Percentiles rank a stretch among this genome's conserved stretches.
phyloP scores from a whole-genome alignment of 345 rosid species.

The Pseudoturritis turrita region DNA sequence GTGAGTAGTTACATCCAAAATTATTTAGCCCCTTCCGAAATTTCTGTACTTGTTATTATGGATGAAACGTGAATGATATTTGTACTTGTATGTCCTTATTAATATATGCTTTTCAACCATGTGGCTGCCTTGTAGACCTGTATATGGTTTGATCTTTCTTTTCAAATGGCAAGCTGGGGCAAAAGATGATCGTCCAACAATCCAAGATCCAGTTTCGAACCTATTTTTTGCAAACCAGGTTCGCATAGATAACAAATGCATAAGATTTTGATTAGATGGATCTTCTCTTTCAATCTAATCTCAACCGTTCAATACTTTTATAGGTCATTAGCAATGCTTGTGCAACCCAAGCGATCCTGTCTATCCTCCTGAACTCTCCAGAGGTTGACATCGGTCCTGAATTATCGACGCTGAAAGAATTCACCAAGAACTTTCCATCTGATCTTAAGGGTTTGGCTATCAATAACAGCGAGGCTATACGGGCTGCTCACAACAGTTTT shows the following conservation, averaged over 20 bases:
- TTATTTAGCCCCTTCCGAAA: neutral
- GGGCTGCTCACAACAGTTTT: slow-evolving; percentile 90
- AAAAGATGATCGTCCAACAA: slow-evolving; percentile 82
- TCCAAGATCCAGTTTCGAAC: slow-evolving; percentile 72
- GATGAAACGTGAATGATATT: neutral
- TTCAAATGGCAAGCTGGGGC: slow-evolving; percentile 96
- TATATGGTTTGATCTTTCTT: slow-evolving; percentile 92
- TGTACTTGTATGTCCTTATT: neutral
- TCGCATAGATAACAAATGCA: neutral
- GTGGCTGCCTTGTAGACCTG: slow-evolving; percentile 54
- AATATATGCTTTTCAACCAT: slow-evolving; percentile 5
- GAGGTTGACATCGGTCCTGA: slow-evolving; percentile 92
- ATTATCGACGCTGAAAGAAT: slow-evolving; percentile 70
- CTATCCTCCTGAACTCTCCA: slow-evolving; percentile 84
- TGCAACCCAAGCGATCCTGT: slow-evolving; percentile 96
- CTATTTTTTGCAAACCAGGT: slow-evolving; percentile 96
- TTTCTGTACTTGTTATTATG: neutral
- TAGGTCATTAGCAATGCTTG: slow-evolving; percentile 98
- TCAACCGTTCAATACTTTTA: neutral
- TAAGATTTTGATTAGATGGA: neutral
- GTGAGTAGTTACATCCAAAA: slow-evolving; percentile 33
- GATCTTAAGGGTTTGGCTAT: slow-evolving; percentile 95
- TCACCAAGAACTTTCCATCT: slow-evolving; percentile 85
- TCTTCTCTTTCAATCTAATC: neutral
- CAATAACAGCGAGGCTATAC: slow-evolving; percentile 90